Evolutionary conservation across 2,329 filamentous ascomycete species (phyloP).

Genomic region (Penicillium olsonii): DNA sequence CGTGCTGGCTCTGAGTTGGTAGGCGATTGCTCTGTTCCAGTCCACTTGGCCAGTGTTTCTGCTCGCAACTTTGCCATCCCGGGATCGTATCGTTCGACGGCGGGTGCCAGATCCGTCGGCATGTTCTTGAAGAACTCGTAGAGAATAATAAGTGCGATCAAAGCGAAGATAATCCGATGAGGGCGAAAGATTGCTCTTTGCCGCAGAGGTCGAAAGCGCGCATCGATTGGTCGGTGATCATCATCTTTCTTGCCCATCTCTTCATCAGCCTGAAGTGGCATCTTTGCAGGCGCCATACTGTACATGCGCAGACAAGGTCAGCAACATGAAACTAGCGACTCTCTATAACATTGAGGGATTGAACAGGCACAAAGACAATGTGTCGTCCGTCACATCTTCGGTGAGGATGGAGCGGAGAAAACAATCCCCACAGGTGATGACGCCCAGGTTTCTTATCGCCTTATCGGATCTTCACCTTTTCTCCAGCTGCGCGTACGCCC

Average conservation of each 20-base stretch:
- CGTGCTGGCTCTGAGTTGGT: conserved; percentile 9
- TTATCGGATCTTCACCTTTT: conserved; percentile 24
- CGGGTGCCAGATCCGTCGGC: conserved; percentile 51
- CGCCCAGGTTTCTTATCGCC: conserved; percentile 16
- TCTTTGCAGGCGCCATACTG: conserved; percentile 43
- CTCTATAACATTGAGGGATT: background rate
- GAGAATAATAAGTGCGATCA: conserved; percentile 53
- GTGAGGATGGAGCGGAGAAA: background rate
- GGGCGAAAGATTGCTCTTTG: conserved; percentile 38
- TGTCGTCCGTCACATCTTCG: background rate
- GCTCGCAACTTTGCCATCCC: conserved; percentile 19
- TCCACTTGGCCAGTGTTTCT: conserved; percentile 6
- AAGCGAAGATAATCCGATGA: conserved; percentile 54
- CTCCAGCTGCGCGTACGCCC: conserved; percentile 11
- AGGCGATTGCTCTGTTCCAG: conserved; percentile 10
- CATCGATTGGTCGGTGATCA: conserved; percentile 51
- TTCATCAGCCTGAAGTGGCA: conserved; percentile 56
- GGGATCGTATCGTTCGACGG: conserved; percentile 33
- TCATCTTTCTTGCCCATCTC: conserved; percentile 68
- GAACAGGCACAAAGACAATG: background rate
- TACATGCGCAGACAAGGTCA: conserved; percentile 10
- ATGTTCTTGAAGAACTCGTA: conserved; percentile 68
- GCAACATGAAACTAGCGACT: conserved; percentile 22
- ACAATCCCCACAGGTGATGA: conserved; percentile 8
- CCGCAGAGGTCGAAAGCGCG: conserved; percentile 34